Conservation (phyloP, 805 yeast genomes). For the Suhomyces kilbournensis region DNA sequence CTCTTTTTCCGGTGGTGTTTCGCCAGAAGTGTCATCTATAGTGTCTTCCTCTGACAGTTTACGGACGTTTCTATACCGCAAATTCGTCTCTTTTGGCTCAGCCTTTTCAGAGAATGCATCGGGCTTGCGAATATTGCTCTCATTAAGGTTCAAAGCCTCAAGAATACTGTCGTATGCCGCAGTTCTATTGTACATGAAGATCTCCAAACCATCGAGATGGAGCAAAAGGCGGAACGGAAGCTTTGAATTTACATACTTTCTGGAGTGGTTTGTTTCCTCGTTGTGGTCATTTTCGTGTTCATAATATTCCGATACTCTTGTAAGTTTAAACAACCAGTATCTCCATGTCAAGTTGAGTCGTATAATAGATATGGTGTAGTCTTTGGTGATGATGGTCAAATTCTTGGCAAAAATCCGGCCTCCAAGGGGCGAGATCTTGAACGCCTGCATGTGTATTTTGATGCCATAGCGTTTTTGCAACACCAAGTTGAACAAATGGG, state of each 20-base stretch:
- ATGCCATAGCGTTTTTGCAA: constrained; percentile 65
- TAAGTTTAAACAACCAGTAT: constrained; percentile 66
- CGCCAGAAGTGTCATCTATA: constrained; percentile 3
- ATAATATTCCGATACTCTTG: constrained; percentile 38
- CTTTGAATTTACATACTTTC: constrained; percentile 31
- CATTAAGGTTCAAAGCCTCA: constrained; percentile 28
- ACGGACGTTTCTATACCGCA: constrained; percentile 12
- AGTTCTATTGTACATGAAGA: constrained; percentile 78
- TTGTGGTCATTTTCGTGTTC: constrained; percentile 10
- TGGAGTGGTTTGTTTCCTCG: constrained; percentile 1
- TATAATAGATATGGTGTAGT: constrained; percentile 66
- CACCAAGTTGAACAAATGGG: constrained; percentile 48
- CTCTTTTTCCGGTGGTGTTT: neutral
- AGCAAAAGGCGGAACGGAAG: constrained; percentile 58
- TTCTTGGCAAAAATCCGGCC: constrained; percentile 81
- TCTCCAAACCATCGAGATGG: constrained; percentile 72
- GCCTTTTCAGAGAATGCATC: constrained; percentile 12
- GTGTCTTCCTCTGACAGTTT: constrained; percentile 1
- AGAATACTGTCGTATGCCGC: constrained; percentile 69
- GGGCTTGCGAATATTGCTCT: constrained; percentile 6
- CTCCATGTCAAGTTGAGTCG: constrained; percentile 84
- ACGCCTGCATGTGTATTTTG: constrained; percentile 64
- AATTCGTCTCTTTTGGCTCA: constrained; percentile 6
- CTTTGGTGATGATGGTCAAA: constrained; percentile 66
- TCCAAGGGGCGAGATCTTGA: constrained; percentile 75